Percentiles rank a stretch among this genome's conserved stretches.
These are phyloP conservation scores for Solanum clarkiae DNA, from an alignment of 257 asterid species.

Conservation along the genomic window DNA sequence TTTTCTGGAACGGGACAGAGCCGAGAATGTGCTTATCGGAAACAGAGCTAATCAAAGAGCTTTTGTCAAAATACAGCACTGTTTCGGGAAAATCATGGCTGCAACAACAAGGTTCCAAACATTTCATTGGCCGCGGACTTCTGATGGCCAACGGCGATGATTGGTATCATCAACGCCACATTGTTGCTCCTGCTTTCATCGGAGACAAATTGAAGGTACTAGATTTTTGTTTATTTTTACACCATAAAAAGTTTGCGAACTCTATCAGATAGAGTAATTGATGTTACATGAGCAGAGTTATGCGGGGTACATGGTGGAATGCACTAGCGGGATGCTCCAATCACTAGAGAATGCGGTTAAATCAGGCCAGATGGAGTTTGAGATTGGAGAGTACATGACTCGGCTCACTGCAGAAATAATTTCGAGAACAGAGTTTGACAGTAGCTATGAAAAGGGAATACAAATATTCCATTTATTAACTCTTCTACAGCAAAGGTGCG, in stretches of 20 bases:
- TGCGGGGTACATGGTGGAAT: slow-evolving; percentile 72
- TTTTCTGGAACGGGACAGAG: slow-evolving; percentile 77
- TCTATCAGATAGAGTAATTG: background rate
- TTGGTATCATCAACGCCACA: slow-evolving; percentile 86
- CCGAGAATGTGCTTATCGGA: slow-evolving; percentile 80
- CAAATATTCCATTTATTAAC: slow-evolving; percentile 56
- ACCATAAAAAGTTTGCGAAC: background rate
- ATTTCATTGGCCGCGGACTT: slow-evolving; percentile 79
- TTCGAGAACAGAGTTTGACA: slow-evolving; percentile 70
- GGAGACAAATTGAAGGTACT: slow-evolving; percentile 73
- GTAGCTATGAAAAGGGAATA: slow-evolving; percentile 67
- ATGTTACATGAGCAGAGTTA: slow-evolving; percentile 33
- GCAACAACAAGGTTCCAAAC: slow-evolving; percentile 76
- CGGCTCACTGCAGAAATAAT: slow-evolving; percentile 81
- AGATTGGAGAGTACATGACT: slow-evolving; percentile 70
- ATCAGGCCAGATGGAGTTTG: slow-evolving; percentile 47
- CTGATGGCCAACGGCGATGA: slow-evolving; percentile 86
- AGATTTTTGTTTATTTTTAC: no score
- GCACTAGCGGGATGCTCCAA: slow-evolving; percentile 52
- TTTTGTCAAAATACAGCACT: slow-evolving; percentile 49
- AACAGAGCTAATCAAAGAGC: slow-evolving; percentile 52
- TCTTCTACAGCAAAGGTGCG: slow-evolving; percentile 43
- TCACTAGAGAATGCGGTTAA: slow-evolving; percentile 20
- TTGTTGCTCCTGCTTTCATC: slow-evolving; percentile 88
- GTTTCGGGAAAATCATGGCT: slow-evolving; percentile 78